Base-by-base conservation (phyloP, 2,329 filamentous ascomycete genomes). In the Neonectria magnoliae region DNA sequence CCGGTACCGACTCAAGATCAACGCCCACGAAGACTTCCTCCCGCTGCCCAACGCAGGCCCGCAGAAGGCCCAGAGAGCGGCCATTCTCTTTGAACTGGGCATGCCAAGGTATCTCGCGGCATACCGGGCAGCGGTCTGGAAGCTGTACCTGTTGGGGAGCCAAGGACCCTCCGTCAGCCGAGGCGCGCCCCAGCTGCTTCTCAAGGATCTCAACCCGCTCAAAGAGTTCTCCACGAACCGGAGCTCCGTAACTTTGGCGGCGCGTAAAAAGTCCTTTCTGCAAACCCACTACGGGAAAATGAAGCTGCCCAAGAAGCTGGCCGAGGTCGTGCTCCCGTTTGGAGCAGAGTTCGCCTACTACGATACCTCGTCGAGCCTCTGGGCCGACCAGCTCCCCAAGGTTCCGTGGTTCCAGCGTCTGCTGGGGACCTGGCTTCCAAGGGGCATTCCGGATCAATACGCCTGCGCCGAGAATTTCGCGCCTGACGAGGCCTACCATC, bases 81-180 rank as follows among this genome's bases (percentile, higher is more conserved):
- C 81, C 0, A 84, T 90, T 0, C 83, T 90, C 18, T 79, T 80
- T n/a, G 27, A 78, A 76, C 25, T 88, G 75, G 58, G 82, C 54
- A 83, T 85, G 0, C 78, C 79, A 0, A 71, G 75, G 0, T 90
- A 81, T 60, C 82, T 83, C 31, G 74, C 82, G 2, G 64, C 72
- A 8, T 80, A 76, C 8, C 45, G 64, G 0, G 42, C 63, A 6
- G 69, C 68, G 14, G 65, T 57, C 1, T 65, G 67, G 42, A 67
- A 6, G 66, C 64, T 74, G 52, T 33, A 45, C 2, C 5, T 69
- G 0, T 3, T 71, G 4, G 68, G 69, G 1, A 56, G 42, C n/a
- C 41, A 29, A 8, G 13, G 18, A 6, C 1, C 5, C 1, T 27
- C 7, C 1, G 2, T 7, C 5, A 54, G 9, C 2, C 36, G 31